Conservation (phyloP, 1,284 basidiomycete genomes). For the Albatrellus sp. region DNA sequence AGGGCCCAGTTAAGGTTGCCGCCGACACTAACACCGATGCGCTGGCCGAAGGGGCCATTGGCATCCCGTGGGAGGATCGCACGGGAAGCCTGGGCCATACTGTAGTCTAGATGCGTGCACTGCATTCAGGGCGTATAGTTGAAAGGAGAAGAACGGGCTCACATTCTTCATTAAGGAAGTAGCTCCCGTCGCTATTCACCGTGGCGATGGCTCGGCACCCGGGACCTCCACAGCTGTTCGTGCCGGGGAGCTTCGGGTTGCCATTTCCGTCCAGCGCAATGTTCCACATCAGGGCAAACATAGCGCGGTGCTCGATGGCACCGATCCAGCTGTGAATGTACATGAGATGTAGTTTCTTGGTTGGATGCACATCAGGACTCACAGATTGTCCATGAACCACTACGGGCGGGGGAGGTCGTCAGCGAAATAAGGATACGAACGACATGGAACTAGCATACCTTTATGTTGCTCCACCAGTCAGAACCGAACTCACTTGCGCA, state of each 20-base stretch:
- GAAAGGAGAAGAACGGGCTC: conserved; percentile 14
- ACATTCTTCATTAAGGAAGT: conserved; percentile 63
- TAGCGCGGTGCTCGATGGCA: conserved; percentile 31
- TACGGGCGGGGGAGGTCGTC: conserved; percentile 15
- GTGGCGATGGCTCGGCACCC: conserved; percentile 57
- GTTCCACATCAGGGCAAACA: conserved; percentile 61
- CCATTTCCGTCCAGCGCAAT: conserved; percentile 52
- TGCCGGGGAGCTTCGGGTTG: conserved; percentile 50
- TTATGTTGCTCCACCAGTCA: conserved; percentile 74
- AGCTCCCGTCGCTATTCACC: conserved; percentile 50
- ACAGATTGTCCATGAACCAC: conserved; percentile 72
- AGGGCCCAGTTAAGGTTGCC: conserved; percentile 48
- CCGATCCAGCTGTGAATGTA: conserved; percentile 37
- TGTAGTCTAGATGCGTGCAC: no score
- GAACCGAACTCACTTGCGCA: conserved; percentile 37
- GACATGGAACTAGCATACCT: conserved; percentile 25
- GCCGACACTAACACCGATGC: conserved; percentile 49
- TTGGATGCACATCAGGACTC: no score
- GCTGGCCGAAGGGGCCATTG: conserved; percentile 55
- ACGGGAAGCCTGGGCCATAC: conserved; percentile 65
- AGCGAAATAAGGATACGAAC: neutral
- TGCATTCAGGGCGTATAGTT: no score
- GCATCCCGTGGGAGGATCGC: conserved; percentile 56
- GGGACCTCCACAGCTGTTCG: conserved; percentile 42
- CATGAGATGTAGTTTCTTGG: no score